A percentile compares a stretch with the other conserved stretches of the same genome.
Evolutionary conservation across 2,329 filamentous ascomycete species (phyloP).

Genomic region (Cercospora sesami): DNA sequence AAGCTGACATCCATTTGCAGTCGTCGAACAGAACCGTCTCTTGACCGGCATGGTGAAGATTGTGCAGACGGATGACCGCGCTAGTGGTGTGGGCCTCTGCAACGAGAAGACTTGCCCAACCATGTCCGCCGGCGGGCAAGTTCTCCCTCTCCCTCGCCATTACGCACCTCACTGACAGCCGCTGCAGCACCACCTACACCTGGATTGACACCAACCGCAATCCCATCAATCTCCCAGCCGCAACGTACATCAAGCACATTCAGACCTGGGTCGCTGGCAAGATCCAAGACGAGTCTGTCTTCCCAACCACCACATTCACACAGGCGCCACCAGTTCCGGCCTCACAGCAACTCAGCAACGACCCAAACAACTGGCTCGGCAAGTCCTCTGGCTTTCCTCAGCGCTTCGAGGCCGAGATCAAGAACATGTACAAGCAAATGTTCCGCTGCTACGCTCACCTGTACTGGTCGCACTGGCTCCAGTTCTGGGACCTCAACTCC

Average conservation of each 20-base stretch:
- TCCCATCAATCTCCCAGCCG: slow-evolving; percentile 87
- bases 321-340: slow-evolving; percentile 58
- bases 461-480: slow-evolving; percentile 55
- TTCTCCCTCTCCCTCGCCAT: slow-evolving; percentile 32
- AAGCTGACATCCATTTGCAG: slow-evolving; percentile 48
- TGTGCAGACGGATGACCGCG: slow-evolving; percentile 73
- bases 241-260: slow-evolving; percentile 92
- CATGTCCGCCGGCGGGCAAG: slow-evolving; percentile 92
- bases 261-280: slow-evolving; percentile 98
- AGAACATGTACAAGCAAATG: slow-evolving; percentile 61
- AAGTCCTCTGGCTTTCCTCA: slow-evolving; percentile 73
- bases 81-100: slow-evolving; percentile 73
- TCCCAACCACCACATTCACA: slow-evolving; percentile 80
- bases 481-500: slow-evolving; percentile 52
- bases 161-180: neutral
- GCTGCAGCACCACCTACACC: slow-evolving; percentile 82
- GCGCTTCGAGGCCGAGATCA: slow-evolving; percentile 69
- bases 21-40: slow-evolving; percentile 88
- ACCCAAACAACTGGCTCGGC: slow-evolving; percentile 74
- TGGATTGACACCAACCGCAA: slow-evolving; percentile 88
- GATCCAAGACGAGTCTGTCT: slow-evolving; percentile 84
- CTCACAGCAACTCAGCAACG: slow-evolving; percentile 44
- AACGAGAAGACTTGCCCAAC: slow-evolving; percentile 80
- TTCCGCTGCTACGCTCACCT: slow-evolving; percentile 57
- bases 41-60: slow-evolving; percentile 87